These are phyloP conservation scores for Maudiozyma serrabonitensis DNA, from an alignment of 805 yeast genomes.

Conservation along the genomic window DNA sequence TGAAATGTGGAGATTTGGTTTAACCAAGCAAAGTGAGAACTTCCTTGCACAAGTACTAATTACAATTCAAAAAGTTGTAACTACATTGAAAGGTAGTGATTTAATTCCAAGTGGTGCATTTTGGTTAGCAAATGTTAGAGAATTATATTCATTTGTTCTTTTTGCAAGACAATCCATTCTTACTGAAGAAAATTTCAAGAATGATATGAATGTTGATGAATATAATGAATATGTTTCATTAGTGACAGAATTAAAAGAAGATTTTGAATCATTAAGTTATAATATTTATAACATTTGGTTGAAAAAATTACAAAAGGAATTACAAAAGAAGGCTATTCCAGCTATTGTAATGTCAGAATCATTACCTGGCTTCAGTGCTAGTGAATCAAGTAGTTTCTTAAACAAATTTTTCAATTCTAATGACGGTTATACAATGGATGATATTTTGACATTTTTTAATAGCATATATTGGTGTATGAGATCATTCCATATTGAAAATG, in stretches of 20 bases:
- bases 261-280: constrained; percentile 84
- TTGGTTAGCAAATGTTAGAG: constrained; percentile 96
- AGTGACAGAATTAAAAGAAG: constrained; percentile 86
- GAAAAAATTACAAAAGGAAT: constrained; percentile 83
- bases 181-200: constrained; percentile 68
- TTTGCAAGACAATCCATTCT: constrained; percentile 89
- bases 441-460: constrained; percentile 79
- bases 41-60: constrained; percentile 83
- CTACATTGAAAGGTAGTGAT: constrained; percentile 73
- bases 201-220: constrained; percentile 83
- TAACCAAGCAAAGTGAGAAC: constrained; percentile 83
- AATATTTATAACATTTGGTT: constrained; percentile 96
- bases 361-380: constrained; percentile 89
- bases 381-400: constrained; percentile 69
- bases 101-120: constrained; percentile 88
- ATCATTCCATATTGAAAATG: constrained; percentile 76
- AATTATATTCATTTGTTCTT: constrained; percentile 85
- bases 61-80: constrained; percentile 76
- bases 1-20: constrained; percentile 97
- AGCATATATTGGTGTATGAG: constrained; percentile 89
- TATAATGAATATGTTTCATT: constrained; percentile 81
- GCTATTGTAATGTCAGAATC: constrained; percentile 93
- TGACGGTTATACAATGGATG: constrained; percentile 85
- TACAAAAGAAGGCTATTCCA: constrained; percentile 87
- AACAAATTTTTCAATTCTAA: constrained; percentile 70